Evolutionary conservation across 148 eudicot genomes (phyloP), one percentile per base, ranked within the genome.

Genomic region (Pharnaceum exiguum): DNA sequence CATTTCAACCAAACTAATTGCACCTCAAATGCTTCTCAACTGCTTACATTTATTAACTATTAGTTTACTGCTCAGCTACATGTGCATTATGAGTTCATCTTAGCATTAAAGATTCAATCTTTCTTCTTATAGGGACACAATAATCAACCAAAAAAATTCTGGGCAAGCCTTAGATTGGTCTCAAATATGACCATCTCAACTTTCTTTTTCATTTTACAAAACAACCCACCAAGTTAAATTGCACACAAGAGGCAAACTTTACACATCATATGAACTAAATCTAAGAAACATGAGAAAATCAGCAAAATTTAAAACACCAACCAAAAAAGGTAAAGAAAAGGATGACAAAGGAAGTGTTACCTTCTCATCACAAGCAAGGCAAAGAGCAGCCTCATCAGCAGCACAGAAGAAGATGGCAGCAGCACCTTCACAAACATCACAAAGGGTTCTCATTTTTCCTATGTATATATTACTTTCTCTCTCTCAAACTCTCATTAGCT

Each of bases 311-410:
- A 3, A 10, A 53, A 33, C 10, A 10, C 15, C 38, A 59, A 23
- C 8, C 10, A 7, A 58, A 46, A 10, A 18, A 11, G 0, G 5
- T 8, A 29, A 19, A 40, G 30, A 26, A 36, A 29, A 42, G 28
- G 13, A 7, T 6, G 24, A 52, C 10, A 19, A 49, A 59, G 27
- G 39, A n/a, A 15, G 2, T n/a, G n/a, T 13, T 46, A 91, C 97
- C 90, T 91, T 82, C 28, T 91, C 81, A 73, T 91, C 98, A 57
- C 98, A 91, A 55, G 94, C 66, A 63, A 75, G 88, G 69, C 98
- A 91, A 11, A 91, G 96, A 56, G 98, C 90, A 50, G 98, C 98
- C 70, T 91, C 98, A 55, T 91, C 98, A 4, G 98, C 98, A 40
- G 98, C 98, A 63, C 98, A 91, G 69, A 91, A 91, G 51, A 81